Evolutionary conservation across 2,329 filamentous ascomycete species (phyloP).

Genomic region (Tolypocladium guangdongense): DNA sequence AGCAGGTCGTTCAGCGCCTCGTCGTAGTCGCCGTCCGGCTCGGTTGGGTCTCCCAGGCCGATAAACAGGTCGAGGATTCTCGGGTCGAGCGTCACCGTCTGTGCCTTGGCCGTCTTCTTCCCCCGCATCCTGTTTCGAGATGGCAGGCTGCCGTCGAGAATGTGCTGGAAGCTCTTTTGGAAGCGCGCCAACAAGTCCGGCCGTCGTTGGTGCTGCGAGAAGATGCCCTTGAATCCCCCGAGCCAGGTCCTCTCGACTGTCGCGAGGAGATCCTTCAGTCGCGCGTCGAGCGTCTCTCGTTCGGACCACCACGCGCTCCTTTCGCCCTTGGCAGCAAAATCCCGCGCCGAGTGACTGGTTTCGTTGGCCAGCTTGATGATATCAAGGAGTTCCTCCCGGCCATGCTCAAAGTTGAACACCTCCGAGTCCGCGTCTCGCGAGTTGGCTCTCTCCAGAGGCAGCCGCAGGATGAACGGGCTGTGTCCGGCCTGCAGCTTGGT

Average conservation of each 20-base stretch:
- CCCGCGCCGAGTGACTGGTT: conserved; percentile 63
- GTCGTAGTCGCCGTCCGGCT: conserved; percentile 63
- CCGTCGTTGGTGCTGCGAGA: conserved; percentile 60
- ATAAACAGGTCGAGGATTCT: conserved; percentile 79
- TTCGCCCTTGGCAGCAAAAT: conserved; percentile 62
- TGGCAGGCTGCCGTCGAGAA: conserved; percentile 75
- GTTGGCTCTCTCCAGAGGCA: conserved; percentile 75
- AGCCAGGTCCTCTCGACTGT: conserved; percentile 93
- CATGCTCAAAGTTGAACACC: conserved; percentile 73
- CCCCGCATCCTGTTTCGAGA: conserved; percentile 57
- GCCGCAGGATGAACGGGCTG: conserved; percentile 72
- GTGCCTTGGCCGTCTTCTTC: conserved; percentile 36
- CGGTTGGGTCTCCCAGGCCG: conserved; percentile 64
- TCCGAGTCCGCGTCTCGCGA: conserved; percentile 69
- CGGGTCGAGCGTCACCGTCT: conserved; percentile 39
- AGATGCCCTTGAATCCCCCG: conserved; percentile 89
- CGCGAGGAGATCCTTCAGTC: conserved; percentile 65
- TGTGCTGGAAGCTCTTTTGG: conserved; percentile 63
- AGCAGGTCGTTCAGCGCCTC: conserved; percentile 85
- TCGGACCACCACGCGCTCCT: conserved; percentile 85
- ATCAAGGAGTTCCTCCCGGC: conserved; percentile 66
- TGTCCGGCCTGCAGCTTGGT: conserved; percentile 70
- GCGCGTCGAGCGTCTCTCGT: conserved; percentile 66
- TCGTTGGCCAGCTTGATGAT: conserved; percentile 75
- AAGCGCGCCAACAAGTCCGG: conserved; percentile 62